These are phyloP conservation scores for Trametes pubescens DNA, from an alignment of 1,284 basidiomycete genomes.

Conservation along the genomic window DNA sequence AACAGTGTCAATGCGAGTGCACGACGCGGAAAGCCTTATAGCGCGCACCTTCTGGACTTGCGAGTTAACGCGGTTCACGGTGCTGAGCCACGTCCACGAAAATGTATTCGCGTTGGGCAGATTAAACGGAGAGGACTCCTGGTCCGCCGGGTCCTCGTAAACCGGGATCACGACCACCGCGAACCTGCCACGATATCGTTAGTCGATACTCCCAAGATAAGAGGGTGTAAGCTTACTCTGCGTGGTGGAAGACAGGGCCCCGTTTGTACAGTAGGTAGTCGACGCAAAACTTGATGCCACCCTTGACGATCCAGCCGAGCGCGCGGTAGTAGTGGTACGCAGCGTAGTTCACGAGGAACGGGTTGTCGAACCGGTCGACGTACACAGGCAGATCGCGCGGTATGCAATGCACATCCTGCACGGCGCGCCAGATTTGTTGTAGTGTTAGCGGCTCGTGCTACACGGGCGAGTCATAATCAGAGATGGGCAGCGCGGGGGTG, in stretches of 20 bases:
- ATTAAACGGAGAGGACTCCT: conserved; percentile 63
- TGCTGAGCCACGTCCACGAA: conserved; percentile 96
- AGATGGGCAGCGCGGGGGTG: not conserved
- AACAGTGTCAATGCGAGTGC: not conserved
- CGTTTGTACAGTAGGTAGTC: conserved; percentile 96
- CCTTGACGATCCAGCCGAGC: conserved; percentile 97
- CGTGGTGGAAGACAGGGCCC: conserved; percentile 95
- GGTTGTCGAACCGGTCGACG: conserved; percentile 79
- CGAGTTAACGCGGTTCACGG: conserved; percentile 95
- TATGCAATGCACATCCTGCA: conserved; percentile 54
- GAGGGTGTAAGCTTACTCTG: conserved; percentile 73
- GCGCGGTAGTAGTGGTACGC: conserved; percentile 96
- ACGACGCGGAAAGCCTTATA: not conserved
- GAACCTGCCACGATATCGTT: conserved; percentile 63
- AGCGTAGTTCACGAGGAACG: conserved; percentile 91
- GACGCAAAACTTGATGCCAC: conserved; percentile 96
- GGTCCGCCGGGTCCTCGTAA: conserved; percentile 85
- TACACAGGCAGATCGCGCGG: conserved; percentile 43
- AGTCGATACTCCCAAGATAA: not conserved
- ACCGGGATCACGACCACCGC: conserved; percentile 89
- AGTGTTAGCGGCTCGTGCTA: conserved; percentile 63
- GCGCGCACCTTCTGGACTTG: conserved; percentile 91
- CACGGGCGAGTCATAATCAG: not conserved
- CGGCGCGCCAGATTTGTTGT: conserved; percentile 65
- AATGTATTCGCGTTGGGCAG: conserved; percentile 76